Conservation (phyloP, 371 early-diverging fungal species). For the Mortierella sp. region DNA sequence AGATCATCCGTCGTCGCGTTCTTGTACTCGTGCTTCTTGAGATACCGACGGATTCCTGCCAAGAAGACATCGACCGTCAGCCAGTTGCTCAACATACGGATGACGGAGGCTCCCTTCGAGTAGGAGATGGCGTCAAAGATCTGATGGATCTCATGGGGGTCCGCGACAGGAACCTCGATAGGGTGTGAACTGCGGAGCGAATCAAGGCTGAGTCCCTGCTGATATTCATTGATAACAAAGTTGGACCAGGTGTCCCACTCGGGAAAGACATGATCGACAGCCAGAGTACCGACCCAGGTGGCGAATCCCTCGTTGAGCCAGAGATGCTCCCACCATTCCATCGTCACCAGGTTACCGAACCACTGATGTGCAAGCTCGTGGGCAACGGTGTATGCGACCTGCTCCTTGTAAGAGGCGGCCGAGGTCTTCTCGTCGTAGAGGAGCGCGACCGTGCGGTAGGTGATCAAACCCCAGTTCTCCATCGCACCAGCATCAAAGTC, state of each 20-base stretch:
- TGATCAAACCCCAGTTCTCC: conserved; percentile 97
- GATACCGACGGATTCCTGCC: conserved; percentile 80
- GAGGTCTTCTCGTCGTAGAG: conserved; percentile 76
- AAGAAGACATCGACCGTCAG: conserved; percentile 79
- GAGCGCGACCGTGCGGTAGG: conserved; percentile 86
- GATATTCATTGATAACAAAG: conserved; percentile 80
- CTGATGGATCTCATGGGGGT: conserved; percentile 79
- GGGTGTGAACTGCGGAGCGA: conserved; percentile 85
- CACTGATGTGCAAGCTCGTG: conserved; percentile 97
- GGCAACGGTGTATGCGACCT: conserved; percentile 83
- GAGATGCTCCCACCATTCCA: conserved; percentile 86
- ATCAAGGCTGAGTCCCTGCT: conserved; percentile 81
- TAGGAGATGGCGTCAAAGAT: conserved; percentile 89
- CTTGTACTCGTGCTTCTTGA: conserved; percentile 79
- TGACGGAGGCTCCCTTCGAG: conserved; percentile 90
- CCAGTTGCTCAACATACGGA: conserved; percentile 89
- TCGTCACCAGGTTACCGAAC: conserved; percentile 96
- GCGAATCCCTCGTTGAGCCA: conserved; percentile 98
- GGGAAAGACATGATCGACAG: conserved; percentile 81
- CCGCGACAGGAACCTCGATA: conserved; percentile 85
- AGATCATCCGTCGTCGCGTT: conserved; percentile 90
- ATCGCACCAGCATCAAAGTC: conserved; percentile 89
- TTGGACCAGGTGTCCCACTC: conserved; percentile 77
- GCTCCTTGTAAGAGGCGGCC: conserved; percentile 70
- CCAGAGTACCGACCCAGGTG: conserved; percentile 91